Conservation (phyloP, 108 stramenopile species). For the Discostella stelligeroides region DNA sequence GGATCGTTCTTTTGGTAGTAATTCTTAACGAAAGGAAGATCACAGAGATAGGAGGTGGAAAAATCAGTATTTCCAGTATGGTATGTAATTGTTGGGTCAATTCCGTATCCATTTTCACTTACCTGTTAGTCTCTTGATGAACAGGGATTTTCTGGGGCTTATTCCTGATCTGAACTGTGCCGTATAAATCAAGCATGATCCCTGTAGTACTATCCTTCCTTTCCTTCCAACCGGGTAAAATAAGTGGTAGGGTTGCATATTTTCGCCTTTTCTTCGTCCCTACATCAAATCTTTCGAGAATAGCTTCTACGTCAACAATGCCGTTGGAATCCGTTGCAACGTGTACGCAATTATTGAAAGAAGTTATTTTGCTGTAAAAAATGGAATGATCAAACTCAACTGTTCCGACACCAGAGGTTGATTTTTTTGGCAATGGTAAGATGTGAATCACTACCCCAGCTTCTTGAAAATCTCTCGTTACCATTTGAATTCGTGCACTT, state of each 20-base stretch:
- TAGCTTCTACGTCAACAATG: constrained; percentile 13
- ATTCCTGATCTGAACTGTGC: constrained; percentile 54
- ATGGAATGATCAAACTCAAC: neutral
- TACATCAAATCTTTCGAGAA: constrained; percentile 32
- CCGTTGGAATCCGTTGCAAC: neutral
- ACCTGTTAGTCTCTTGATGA: constrained; percentile 63
- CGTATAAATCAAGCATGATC: constrained; percentile 74
- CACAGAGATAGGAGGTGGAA: neutral
- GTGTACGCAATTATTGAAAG: neutral
- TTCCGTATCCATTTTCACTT: constrained; percentile 7
- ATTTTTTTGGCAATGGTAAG: constrained; percentile 54
- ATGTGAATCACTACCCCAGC: constrained; percentile 57
- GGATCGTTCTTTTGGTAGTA: constrained; percentile 19
- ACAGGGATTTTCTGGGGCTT: constrained; percentile 60
- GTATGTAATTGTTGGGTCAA: too few species aligned
- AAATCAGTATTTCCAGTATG: neutral
- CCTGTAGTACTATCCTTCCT: constrained; percentile 18
- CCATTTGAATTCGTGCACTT: constrained; percentile 33
- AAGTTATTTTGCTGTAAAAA: constrained; percentile 22
- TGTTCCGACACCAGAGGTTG: neutral
- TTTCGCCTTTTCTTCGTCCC: constrained; percentile 42
- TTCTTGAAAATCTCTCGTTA: constrained; percentile 59
- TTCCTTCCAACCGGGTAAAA: constrained; percentile 64
- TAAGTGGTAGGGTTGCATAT: constrained; percentile 56
- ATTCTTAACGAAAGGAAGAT: neutral